These are phyloP conservation scores for Arabidopsis suecica DNA, from an alignment of 345 rosid genomes.

Conservation along the genomic window DNA sequence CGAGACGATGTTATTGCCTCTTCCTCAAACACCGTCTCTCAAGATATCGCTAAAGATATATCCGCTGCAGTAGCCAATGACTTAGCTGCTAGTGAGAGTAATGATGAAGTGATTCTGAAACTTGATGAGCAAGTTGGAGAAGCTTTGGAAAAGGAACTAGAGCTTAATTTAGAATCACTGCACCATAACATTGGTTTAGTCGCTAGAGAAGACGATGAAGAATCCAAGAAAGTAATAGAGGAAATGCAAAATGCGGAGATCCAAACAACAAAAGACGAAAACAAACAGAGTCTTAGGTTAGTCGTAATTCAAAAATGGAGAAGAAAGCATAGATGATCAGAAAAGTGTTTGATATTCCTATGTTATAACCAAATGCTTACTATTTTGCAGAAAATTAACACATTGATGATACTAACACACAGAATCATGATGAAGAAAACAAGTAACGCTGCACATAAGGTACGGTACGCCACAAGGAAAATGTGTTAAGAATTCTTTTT, in stretches of 20 bases:
- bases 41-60: background rate
- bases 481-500: constrained; percentile 15
- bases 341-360: background rate
- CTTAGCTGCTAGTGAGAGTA: background rate
- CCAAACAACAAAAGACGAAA: background rate
- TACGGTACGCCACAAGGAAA: background rate
- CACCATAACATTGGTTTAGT: constrained; percentile 8
- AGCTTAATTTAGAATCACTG: constrained; percentile 22
- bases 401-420: background rate
- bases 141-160: constrained; percentile 9
- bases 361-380: constrained; percentile 16
- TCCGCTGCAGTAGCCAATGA: background rate
- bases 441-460: background rate
- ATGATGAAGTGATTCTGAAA: constrained; percentile 11
- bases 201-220: constrained; percentile 6
- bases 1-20: background rate
- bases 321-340: background rate
- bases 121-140: constrained; percentile 15
- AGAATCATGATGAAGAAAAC: background rate
- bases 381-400: constrained; percentile 33
- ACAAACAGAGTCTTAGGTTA: constrained; percentile 21
- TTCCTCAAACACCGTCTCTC: background rate
- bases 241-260: constrained; percentile 5
- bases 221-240: background rate
- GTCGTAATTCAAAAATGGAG: background rate